phyloP scores from a whole-genome alignment of 1,139 yeast genomes.

The Yamadazyma membranifaciens region DNA sequence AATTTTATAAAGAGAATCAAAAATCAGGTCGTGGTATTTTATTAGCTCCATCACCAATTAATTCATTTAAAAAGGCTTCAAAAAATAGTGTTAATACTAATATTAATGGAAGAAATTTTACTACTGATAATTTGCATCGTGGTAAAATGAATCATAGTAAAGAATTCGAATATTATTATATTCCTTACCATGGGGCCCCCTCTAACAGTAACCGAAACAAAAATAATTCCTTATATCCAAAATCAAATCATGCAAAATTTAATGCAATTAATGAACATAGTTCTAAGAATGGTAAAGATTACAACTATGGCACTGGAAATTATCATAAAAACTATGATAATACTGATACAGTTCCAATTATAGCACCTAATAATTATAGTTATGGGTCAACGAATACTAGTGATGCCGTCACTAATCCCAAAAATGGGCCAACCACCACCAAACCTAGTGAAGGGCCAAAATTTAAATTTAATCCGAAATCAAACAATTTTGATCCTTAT shows the following conservation, averaged over 20 bases:
- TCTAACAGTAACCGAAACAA: neutral
- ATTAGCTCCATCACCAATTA: constrained; percentile 76
- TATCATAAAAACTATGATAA: neutral
- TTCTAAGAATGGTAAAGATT: neutral
- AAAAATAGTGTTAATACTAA: neutral
- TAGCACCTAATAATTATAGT: neutral
- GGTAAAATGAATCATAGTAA: neutral
- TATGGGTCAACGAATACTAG: neutral
- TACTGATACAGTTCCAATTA: neutral
- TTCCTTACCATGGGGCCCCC: constrained; percentile 2
- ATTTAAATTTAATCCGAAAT: constrained; percentile 3
- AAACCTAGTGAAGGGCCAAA: neutral
- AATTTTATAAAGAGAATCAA: constrained; percentile 8
- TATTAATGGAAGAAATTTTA: neutral
- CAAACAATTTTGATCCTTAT: constrained; percentile 3
- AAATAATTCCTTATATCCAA: neutral
- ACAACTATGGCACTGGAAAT: neutral
- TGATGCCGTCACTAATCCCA: neutral
- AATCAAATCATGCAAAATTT: neutral
- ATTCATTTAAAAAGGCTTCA: constrained; percentile 27
- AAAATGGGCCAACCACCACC: too few species aligned
- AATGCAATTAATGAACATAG: neutral
- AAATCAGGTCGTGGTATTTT: constrained; percentile 25
- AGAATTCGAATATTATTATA: constrained; percentile 3
- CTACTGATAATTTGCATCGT: neutral